Conservation (phyloP, 345 rosid genomes). For the Lepidium aucheri region DNA sequence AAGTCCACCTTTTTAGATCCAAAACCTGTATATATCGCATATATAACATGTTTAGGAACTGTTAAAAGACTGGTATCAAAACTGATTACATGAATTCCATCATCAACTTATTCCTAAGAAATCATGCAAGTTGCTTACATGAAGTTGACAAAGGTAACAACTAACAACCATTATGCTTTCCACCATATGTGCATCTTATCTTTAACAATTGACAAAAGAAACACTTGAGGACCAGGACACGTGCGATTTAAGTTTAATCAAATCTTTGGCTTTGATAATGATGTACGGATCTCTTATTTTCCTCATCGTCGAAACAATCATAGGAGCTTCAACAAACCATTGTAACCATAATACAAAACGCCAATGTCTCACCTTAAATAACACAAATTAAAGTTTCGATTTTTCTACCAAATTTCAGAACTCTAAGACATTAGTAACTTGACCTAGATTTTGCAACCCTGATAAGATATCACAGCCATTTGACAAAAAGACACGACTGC, state of each 20-base stretch:
- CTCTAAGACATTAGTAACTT: constrained; percentile 33
- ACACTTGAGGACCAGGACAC: too few relatives aligned
- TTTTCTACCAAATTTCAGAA: neutral
- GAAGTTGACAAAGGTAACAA: constrained; percentile 86
- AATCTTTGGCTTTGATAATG: too few relatives aligned
- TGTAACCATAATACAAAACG: constrained; percentile 22
- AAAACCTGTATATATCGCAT: constrained; percentile 53
- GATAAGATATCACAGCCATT: constrained; percentile 84
- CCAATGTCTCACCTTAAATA: constrained; percentile 72
- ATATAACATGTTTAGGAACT: constrained; percentile 2
- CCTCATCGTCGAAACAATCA: too few relatives aligned
- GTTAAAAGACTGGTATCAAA: neutral
- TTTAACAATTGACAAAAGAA: constrained; percentile 38
- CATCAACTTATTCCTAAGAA: neutral
- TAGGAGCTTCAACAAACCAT: too few relatives aligned
- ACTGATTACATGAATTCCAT: neutral
- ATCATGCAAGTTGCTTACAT: constrained; percentile 48
- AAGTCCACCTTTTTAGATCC: constrained; percentile 91
- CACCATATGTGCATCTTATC: constrained; percentile 91
- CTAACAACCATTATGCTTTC: constrained; percentile 99
- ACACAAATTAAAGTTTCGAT: constrained; percentile 6
- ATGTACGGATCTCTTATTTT: too few relatives aligned
- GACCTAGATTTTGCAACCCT: constrained; percentile 96
- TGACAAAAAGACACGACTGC: constrained; percentile 82
- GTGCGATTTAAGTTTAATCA: too few relatives aligned